phyloP scores from a whole-genome alignment of 495 filamentous ascomycete genomes.

The Chlorociboria aeruginascens region DNA sequence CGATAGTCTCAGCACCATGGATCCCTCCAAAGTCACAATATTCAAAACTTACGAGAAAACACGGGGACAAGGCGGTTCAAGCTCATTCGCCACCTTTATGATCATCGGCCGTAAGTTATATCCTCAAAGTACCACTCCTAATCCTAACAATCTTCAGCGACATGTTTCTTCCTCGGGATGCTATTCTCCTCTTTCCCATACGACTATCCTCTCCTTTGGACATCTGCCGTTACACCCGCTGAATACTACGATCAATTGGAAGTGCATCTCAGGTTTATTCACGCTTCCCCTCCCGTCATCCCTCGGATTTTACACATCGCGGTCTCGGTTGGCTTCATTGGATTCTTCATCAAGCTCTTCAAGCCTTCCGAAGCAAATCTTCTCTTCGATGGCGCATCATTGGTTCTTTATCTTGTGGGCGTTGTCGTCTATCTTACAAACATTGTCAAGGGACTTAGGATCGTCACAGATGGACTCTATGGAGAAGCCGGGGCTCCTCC shows the following conservation, averaged over 20 bases:
- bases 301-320: conserved; percentile 87
- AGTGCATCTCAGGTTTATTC: conserved; percentile 73
- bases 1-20: conserved; percentile 6
- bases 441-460: conserved; percentile 82
- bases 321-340: conserved; percentile 74
- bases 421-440: conserved; percentile 88
- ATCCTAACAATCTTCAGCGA: conserved; percentile 10
- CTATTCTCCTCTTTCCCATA: conserved; percentile 96
- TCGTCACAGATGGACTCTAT: conserved; percentile 49
- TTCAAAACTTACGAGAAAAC: conserved; percentile 21
- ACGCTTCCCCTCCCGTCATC: conserved; percentile 81
- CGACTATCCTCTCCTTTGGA: conserved; percentile 96
- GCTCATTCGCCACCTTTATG: conserved; percentile 81
- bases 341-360: conserved; percentile 91
- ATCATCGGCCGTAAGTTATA: conserved; percentile 76
- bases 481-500: conserved; percentile 33
- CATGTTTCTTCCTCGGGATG: conserved; percentile 84
- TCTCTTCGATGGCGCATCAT: conserved; percentile 86
- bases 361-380: conserved; percentile 82
- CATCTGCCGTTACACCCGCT: conserved; percentile 44
- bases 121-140: background rate
- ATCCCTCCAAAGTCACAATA: conserved; percentile 16
- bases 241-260: conserved; percentile 73
- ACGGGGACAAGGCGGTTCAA: conserved; percentile 22
- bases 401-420: conserved; percentile 86